These are phyloP conservation scores for Echinochloa phyllopogon DNA, from an alignment of 176 grass and related monocot genomes.

Conservation along the genomic window DNA sequence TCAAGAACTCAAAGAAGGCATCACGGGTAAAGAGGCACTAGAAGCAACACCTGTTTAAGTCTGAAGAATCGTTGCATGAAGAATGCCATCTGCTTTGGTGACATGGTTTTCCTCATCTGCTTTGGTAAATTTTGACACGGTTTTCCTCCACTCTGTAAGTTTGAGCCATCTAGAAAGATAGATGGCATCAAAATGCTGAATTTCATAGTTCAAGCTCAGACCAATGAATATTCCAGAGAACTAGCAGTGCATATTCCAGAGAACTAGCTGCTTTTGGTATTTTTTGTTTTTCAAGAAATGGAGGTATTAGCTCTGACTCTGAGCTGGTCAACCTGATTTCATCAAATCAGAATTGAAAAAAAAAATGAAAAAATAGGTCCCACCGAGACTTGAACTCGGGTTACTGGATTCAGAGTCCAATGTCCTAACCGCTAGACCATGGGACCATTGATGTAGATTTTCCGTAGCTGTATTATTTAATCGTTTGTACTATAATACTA, in stretches of 20 bases:
- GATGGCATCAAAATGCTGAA: background rate
- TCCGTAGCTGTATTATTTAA: background rate
- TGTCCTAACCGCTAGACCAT: slow-evolving; percentile 91
- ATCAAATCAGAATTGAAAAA: background rate
- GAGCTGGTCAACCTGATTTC: background rate
- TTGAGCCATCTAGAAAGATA: slow-evolving; percentile 10
- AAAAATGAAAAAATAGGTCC: slow-evolving; percentile 29
- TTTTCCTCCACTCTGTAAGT: slow-evolving; percentile 17
- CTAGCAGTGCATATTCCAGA: background rate
- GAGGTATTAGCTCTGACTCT: background rate
- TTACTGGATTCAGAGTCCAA: slow-evolving; percentile 86
- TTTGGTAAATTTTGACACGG: background rate
- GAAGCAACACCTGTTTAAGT: slow-evolving; percentile 63
- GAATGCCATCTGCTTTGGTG: background rate
- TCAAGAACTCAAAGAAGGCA: slow-evolving; percentile 80
- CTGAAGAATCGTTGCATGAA: slow-evolving; percentile 46
- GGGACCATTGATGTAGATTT: background rate
- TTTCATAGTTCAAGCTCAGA: slow-evolving; percentile 18
- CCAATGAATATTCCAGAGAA: background rate
- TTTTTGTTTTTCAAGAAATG: background rate
- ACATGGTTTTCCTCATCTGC: slow-evolving; percentile 10
- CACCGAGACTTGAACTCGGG: slow-evolving; percentile 85
- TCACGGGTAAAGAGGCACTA: slow-evolving; percentile 89
- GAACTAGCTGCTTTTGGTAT: background rate
- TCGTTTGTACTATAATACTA: background rate